Conservation (phyloP, 2,329 filamentous ascomycete genomes). For the Cercospora berteroae region DNA sequence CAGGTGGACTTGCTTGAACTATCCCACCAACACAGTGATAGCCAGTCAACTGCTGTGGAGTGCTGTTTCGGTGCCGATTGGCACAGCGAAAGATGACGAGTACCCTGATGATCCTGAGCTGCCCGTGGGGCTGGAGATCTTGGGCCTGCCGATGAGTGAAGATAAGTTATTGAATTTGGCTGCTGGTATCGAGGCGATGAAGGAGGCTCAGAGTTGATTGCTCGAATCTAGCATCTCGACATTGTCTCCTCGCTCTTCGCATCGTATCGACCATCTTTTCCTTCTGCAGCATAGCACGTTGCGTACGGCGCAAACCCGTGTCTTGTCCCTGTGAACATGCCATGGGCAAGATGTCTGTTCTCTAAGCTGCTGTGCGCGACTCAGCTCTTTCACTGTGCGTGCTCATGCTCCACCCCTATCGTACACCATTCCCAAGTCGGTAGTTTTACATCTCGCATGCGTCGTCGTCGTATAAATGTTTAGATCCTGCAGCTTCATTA, state of each 20-base stretch:
- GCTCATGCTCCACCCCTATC: not conserved
- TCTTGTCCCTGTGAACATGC: not conserved
- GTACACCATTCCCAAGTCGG: slow-evolving; percentile 1
- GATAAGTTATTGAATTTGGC: slow-evolving; percentile 25
- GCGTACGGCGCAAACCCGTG: not conserved
- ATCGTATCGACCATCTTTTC: not conserved
- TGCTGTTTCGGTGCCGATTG: slow-evolving; percentile 39
- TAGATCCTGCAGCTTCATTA: slow-evolving; percentile 9
- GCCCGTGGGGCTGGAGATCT: slow-evolving; percentile 29
- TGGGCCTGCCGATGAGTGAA: slow-evolving; percentile 28
- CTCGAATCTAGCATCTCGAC: not conserved
- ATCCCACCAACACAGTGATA: slow-evolving; percentile 40
- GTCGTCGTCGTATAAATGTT: not conserved
- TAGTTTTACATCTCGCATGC: slow-evolving; percentile 10
- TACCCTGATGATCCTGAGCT: slow-evolving; percentile 26
- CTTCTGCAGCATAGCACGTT: not conserved
- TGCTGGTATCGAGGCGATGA: slow-evolving; percentile 22
- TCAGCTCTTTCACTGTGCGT: not conserved
- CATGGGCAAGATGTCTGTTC: not conserved
- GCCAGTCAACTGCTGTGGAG: slow-evolving; percentile 37
- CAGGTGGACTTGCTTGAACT: slow-evolving; percentile 32
- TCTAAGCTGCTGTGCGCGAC: not conserved
- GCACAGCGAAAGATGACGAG: slow-evolving; percentile 23
- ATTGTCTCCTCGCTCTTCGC: not conserved
- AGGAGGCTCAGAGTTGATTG: not conserved